A percentile compares a stretch with the other conserved stretches of the same genome.
Conservation (phyloP, 1,284 basidiomycete species). For the Melanopsichium pennsylvanicum region DNA sequence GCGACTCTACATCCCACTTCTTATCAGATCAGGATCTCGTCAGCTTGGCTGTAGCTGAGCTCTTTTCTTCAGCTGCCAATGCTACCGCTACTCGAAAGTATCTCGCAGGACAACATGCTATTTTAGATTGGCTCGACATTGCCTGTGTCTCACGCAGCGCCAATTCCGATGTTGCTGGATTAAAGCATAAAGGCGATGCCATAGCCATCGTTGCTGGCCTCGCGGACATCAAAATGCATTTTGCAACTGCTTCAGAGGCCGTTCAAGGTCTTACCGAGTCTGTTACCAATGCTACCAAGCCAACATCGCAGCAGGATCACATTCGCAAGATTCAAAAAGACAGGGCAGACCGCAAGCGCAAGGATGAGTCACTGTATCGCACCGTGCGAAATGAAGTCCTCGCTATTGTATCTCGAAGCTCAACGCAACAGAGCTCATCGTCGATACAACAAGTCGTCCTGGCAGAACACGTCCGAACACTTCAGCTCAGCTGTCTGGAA, state of each 20-base stretch:
- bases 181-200: slow-evolving; percentile 7
- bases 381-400: slow-evolving; percentile 12
- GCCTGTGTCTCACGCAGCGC: slow-evolving; percentile 10
- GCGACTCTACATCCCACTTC: not conserved
- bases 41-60: slow-evolving; percentile 24
- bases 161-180: not conserved
- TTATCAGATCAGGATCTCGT: slow-evolving; percentile 26
- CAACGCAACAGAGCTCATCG: not conserved
- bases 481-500: slow-evolving; percentile 48
- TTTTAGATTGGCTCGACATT: slow-evolving; percentile 45
- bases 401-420: not conserved
- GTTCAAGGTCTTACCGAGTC: slow-evolving; percentile 19
- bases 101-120: slow-evolving; percentile 27
- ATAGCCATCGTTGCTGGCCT: slow-evolving; percentile 34
- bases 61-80: slow-evolving; percentile 35
- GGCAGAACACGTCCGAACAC: slow-evolving; percentile 1
- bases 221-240: slow-evolving; percentile 26
- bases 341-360: slow-evolving; percentile 19
- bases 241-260: slow-evolving; percentile 16
- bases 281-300: slow-evolving; percentile 20
- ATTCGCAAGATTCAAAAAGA: slow-evolving; percentile 16
- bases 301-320: slow-evolving; percentile 21
- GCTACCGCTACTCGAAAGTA: slow-evolving; percentile 20
- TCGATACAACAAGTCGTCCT: not conserved
- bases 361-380: slow-evolving; percentile 20